Percentiles rank a stretch among this genome's conserved stretches.
Evolutionary conservation across 75 land plant species (phyloP).

Genomic region (Azolla pinnata): DNA sequence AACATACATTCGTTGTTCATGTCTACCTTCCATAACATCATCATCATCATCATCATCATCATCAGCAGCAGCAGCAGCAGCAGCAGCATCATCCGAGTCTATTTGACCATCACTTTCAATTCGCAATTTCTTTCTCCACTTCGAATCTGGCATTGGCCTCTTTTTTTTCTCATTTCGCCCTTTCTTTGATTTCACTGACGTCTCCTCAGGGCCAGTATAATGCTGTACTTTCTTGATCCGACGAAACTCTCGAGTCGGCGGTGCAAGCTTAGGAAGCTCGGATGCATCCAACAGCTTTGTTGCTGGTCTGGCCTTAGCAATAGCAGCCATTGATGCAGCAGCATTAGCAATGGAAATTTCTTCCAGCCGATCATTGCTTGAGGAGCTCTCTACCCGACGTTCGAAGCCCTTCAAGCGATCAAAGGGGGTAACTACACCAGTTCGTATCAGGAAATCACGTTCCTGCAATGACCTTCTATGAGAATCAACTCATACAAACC

Average conservation of each 20-base stretch:
- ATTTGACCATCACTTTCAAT: slow-evolving; percentile 16
- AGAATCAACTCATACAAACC: background rate
- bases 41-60: slow-evolving; percentile 28
- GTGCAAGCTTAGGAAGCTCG: slow-evolving; percentile 57
- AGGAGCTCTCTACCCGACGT: slow-evolving; percentile 56
- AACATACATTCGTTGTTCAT: too few species aligned
- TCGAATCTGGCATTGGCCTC: slow-evolving; percentile 64
- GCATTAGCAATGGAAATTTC: slow-evolving; percentile 50
- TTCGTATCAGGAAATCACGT: slow-evolving; percentile 75
- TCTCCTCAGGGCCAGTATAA: slow-evolving; percentile 14
- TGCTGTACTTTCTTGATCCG: slow-evolving; percentile 30
- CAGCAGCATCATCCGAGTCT: too few species aligned
- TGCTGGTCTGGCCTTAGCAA: slow-evolving; percentile 59
- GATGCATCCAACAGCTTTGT: slow-evolving; percentile 70
- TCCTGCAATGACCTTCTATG: slow-evolving; percentile 33
- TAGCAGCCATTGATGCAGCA: slow-evolving; percentile 45
- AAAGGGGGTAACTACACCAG: slow-evolving; percentile 84
- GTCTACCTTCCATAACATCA: too few species aligned
- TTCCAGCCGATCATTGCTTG: slow-evolving; percentile 21
- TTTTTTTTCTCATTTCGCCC: slow-evolving; percentile 31
- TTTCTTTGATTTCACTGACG: slow-evolving; percentile 10
- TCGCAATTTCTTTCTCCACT: slow-evolving; percentile 47
- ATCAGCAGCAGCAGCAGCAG: background rate
- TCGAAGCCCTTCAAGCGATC: slow-evolving; percentile 87
- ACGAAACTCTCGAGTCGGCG: slow-evolving; percentile 70